A percentile compares a stretch with the other conserved stretches of the same genome.
These are phyloP conservation scores for Claviceps africana DNA, from an alignment of 2,329 filamentous ascomycete species.

Conservation along the genomic window DNA sequence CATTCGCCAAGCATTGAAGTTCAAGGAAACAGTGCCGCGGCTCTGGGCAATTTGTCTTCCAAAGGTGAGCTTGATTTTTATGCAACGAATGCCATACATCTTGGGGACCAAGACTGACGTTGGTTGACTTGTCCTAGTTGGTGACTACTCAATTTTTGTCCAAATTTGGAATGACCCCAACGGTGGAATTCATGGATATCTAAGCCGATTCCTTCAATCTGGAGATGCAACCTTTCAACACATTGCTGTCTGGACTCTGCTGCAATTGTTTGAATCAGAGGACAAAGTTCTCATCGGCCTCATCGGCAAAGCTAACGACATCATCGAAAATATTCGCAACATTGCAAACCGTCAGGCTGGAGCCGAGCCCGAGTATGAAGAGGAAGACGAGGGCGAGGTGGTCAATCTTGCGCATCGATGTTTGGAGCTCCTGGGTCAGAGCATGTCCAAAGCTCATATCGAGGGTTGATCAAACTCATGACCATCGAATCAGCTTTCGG, in stretches of 20 bases:
- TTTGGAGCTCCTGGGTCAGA: conserved; percentile 70
- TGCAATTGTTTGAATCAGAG: conserved; percentile 90
- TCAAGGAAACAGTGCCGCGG: conserved; percentile 93
- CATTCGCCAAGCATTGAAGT: conserved; percentile 95
- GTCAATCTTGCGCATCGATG: conserved; percentile 82
- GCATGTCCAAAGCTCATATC: conserved; percentile 63
- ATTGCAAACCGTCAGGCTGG: conserved; percentile 86
- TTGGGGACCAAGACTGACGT: not conserved
- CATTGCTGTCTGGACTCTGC: conserved; percentile 94
- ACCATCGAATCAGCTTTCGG: not conserved
- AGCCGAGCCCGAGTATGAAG: conserved; percentile 71
- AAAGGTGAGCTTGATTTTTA: conserved; percentile 52
- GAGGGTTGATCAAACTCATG: conserved; percentile 45
- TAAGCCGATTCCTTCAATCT: conserved; percentile 82
- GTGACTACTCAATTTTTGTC: conserved; percentile 92
- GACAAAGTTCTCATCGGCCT: conserved; percentile 77
- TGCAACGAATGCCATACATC: not conserved
- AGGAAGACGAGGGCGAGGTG: conserved; percentile 86
- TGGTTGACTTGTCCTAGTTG: conserved; percentile 42
- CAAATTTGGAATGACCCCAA: conserved; percentile 86
- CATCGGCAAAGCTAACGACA: conserved; percentile 79
- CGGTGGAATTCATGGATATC: conserved; percentile 89
- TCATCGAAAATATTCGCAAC: conserved; percentile 79
- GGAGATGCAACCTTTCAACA: conserved; percentile 97
- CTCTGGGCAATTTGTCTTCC: conserved; percentile 86